phyloP scores from a whole-genome alignment of 2,329 filamentous ascomycete species.

The Xylaria sp. region DNA sequence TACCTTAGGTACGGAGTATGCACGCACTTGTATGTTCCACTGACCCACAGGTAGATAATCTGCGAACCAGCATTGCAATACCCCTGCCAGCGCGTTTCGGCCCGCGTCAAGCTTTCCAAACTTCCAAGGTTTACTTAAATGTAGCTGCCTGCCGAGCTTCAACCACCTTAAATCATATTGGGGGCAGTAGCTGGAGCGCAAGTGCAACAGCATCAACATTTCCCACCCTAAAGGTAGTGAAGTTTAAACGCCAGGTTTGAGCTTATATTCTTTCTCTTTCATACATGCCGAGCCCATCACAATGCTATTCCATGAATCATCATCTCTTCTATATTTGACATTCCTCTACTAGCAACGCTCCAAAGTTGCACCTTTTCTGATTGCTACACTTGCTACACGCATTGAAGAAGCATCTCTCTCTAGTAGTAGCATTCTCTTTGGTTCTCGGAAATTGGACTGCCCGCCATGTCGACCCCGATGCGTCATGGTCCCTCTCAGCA shows the following conservation, averaged over 20 bases:
- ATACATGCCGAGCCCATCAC: neutral
- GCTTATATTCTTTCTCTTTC: neutral
- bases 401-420: neutral
- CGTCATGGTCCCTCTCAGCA: constrained; percentile 60
- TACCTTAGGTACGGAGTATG: too few relatives aligned
- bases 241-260: neutral
- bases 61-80: neutral
- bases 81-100: constrained; percentile 7
- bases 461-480: constrained; percentile 52
- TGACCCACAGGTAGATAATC: neutral
- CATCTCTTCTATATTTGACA: neutral
- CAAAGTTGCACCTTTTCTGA: neutral
- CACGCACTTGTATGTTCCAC: neutral
- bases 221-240: neutral
- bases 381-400: neutral
- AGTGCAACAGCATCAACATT: neutral
- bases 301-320: constrained; percentile 1
- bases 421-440: neutral
- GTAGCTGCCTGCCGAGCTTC: neutral
- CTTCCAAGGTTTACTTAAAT: neutral
- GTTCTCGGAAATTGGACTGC: neutral
- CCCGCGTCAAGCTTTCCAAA: constrained; percentile 25
- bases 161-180: neutral
- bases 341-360: neutral
- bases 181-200: too few relatives aligned